Conservation (phyloP, 768 basidiomycete genomes). For the Lactifluus piperatus region DNA sequence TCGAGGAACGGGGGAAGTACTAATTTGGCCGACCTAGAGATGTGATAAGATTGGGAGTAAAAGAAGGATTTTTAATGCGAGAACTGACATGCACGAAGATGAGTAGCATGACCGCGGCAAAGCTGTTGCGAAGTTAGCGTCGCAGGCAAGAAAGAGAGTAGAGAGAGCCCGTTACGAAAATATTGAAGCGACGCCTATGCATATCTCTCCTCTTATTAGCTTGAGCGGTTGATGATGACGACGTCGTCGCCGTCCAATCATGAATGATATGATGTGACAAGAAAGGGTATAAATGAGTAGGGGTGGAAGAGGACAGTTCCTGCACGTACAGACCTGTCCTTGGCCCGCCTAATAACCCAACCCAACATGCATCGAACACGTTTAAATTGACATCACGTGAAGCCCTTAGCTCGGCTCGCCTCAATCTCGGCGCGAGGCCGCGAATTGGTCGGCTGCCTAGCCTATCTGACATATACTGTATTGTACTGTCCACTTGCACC, state of each 20-base stretch:
- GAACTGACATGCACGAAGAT: conserved; percentile 73
- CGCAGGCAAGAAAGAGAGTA: conserved; percentile 15
- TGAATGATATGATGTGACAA: conserved; percentile 3
- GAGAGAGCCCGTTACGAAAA: conserved; percentile 50
- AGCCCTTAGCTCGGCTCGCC: no score
- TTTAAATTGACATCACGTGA: conserved; percentile 24
- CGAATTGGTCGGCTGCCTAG: no score
- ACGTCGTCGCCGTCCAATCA: no score
- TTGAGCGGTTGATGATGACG: conserved; percentile 1
- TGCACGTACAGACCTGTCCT: neutral
- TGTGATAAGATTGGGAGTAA: conserved; percentile 23
- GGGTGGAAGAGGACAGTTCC: neutral
- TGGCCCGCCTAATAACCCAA: neutral
- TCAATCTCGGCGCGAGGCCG: no score
- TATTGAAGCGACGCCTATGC: conserved; percentile 61
- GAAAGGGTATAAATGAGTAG: conserved; percentile 9
- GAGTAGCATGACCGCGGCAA: conserved; percentile 48
- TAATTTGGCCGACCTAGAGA: conserved; percentile 74
- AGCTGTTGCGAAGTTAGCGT: conserved; percentile 30
- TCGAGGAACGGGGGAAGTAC: conserved; percentile 62
- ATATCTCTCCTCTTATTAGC: conserved; percentile 77
- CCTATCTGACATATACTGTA: no score
- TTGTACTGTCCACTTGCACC: no score
- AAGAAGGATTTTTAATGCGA: conserved; percentile 4
- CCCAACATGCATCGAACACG: conserved; percentile 35